These are phyloP conservation scores for Neofusicoccum sp. DNA, from an alignment of 2,329 filamentous ascomycete genomes.

Conservation along the genomic window DNA sequence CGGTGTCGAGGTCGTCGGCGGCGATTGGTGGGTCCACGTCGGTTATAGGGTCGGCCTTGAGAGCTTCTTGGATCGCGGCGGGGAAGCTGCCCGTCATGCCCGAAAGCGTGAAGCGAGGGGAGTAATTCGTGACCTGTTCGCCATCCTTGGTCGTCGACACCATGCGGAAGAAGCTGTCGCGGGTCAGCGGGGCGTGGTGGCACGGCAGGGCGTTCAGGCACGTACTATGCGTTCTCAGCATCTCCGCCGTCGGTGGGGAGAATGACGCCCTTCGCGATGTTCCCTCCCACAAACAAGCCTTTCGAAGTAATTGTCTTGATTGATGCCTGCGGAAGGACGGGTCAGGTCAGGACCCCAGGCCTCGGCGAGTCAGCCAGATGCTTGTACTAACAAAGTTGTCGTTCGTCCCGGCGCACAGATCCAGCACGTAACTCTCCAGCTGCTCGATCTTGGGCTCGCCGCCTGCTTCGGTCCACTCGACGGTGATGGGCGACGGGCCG, in stretches of 20 bases:
- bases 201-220: neutral
- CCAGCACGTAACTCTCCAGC: conserved; percentile 59
- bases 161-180: conserved; percentile 47
- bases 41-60: neutral
- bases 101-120: conserved; percentile 64
- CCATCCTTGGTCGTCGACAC: conserved; percentile 57
- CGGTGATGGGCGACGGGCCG: conserved; percentile 47
- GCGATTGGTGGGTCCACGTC: neutral
- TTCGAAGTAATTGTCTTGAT: conserved; percentile 27
- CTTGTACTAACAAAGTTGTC: conserved; percentile 46
- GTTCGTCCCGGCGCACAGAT: conserved; percentile 64
- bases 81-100: conserved; percentile 66
- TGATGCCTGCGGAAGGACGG: conserved; percentile 14
- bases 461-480: conserved; percentile 61
- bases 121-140: conserved; percentile 61
- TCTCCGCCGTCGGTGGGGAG: conserved; percentile 45
- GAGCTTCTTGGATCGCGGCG: conserved; percentile 45
- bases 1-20: neutral
- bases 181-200: conserved; percentile 23
- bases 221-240: conserved; percentile 30
- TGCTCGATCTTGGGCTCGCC: conserved; percentile 52
- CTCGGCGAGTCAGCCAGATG: conserved; percentile 9
- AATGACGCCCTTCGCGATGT: conserved; percentile 49
- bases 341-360: neutral
- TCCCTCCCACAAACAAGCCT: conserved; percentile 43